phyloP scores from a whole-genome alignment of 139 green algal species.

The Spirogloea muscicola region DNA sequence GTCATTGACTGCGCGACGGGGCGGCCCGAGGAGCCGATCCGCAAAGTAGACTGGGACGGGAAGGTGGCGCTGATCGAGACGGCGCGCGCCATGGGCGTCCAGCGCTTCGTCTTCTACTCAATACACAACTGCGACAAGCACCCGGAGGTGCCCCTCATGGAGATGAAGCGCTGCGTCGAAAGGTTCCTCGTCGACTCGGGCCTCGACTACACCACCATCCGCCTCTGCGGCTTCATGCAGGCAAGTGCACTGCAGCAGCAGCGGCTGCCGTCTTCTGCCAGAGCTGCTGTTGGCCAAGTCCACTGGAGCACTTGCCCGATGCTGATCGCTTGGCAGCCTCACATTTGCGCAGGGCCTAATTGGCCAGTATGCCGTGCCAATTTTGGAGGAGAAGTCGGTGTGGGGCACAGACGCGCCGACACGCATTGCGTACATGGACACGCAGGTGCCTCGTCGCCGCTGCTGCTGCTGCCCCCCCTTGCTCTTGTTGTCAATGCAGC shows the following conservation, averaged over 20 bases:
- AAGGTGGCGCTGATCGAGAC: slow-evolving; percentile 97
- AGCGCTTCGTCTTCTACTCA: slow-evolving; percentile 95
- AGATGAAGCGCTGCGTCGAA: slow-evolving; percentile 79
- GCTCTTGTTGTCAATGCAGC: too few species aligned
- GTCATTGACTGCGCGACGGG: slow-evolving; percentile 97
- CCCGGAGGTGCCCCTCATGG: slow-evolving; percentile 72
- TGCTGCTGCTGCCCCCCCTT: too few species aligned
- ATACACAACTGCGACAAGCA: slow-evolving; percentile 95
- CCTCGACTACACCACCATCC: slow-evolving; percentile 89
- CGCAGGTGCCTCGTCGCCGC: slow-evolving; percentile 32
- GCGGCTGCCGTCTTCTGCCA: too few species aligned
- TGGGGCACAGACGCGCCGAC: slow-evolving; percentile 94
- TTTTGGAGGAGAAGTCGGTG: slow-evolving; percentile 92
- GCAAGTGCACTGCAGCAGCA: too few species aligned
- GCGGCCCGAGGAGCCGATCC: slow-evolving; percentile 86
- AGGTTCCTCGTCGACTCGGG: slow-evolving; percentile 74
- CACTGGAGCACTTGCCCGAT: too few species aligned
- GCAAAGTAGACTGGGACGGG: slow-evolving; percentile 93
- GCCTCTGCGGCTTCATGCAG: slow-evolving; percentile 96
- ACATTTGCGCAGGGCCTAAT: slow-evolving; percentile 77
- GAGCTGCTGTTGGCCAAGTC: too few species aligned
- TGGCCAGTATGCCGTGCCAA: slow-evolving; percentile 96
- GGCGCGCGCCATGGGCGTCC: slow-evolving; percentile 95
- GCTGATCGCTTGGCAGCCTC: too few species aligned
- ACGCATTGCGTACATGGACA: slow-evolving; percentile 91